Percentiles rank a stretch among this genome's conserved stretches.
Conservation (phyloP, 2,329 filamentous ascomycete genomes). For the Apiospora koreana region DNA sequence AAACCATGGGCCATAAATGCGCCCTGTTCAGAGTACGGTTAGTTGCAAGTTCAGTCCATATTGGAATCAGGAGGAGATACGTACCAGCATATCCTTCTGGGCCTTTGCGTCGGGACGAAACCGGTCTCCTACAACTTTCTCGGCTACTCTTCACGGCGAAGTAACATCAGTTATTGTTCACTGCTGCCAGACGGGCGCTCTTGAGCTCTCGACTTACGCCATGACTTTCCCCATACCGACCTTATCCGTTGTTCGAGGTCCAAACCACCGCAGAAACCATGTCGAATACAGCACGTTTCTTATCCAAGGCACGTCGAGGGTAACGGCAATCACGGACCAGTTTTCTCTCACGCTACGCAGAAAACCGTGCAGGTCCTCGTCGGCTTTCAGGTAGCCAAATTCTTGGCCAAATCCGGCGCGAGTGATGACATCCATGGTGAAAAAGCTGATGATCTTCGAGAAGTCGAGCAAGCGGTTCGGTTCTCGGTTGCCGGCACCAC, state of each 20-base stretch:
- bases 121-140: conserved; percentile 11
- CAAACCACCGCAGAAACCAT: conserved; percentile 19
- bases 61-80: not conserved
- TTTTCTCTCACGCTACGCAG: conserved; percentile 12
- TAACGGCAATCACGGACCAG: conserved; percentile 15
- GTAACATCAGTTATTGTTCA: not conserved
- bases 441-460: conserved; percentile 19
- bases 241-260: conserved; percentile 22
- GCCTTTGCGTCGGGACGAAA: conserved; percentile 4
- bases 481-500: not conserved
- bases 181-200: no score
- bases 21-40: conserved; percentile 19
- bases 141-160: conserved; percentile 8
- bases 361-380: conserved; percentile 23
- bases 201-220: conserved; percentile 18
- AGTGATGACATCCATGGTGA: conserved; percentile 27
- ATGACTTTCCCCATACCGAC: conserved; percentile 22
- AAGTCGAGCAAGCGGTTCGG: conserved; percentile 20
- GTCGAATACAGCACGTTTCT: conserved; percentile 21
- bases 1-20: conserved; percentile 35
- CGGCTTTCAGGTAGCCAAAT: conserved; percentile 24
- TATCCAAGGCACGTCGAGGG: conserved; percentile 21
- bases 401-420: conserved; percentile 24
- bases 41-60: not conserved
- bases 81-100: conserved; percentile 18